Base-by-base conservation (phyloP, 2,329 filamentous ascomycete species). In the Conoideocrella luteorostrata region DNA sequence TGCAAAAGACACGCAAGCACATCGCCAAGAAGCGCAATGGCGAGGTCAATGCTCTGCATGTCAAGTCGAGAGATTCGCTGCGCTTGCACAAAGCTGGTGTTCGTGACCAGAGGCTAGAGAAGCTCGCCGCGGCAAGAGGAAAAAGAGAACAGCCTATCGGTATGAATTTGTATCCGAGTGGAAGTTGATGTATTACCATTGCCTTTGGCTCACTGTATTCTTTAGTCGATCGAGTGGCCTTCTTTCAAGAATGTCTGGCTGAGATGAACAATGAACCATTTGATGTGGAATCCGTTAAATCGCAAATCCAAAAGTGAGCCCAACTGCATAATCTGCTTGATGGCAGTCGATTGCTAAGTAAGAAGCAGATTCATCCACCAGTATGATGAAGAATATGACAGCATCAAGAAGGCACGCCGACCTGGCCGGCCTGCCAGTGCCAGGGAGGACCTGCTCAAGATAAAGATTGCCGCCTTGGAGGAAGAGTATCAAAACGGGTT, bases 401-500 rank as follows among this genome's bases (percentile, higher is more conserved):
- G 71, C 29, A 54, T 86, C 39, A 86, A 86, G 60, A 81, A 81
- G 54, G 70, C 80, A 22, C 80, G 88, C 9, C 80, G 91, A 35
- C 73, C 88, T 20, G 91, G 91, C 13, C 77, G 91, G 41, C 89
- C 91, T 7, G 74, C 88, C 15, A 86, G 75, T 57, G 80, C 81
- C 18, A 82, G 79, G 47, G 88, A 96, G 62, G 86, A 90, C 52
- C 68, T 87, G 17, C 69, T 97, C 30, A 82, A 80, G 61, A 74
- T 87, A 56, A 84, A 81, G 51, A 82, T 86, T 43, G 74, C 77
- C 12, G 69, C 68, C 2, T 84, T 96, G 50, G 74, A 84, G 57
- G 84, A 84, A 53, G 93, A 98, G 68, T 87, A 86, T 52, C 77
- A 83, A 50, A 80, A 81, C 42, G 93, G 93, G 0, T 94, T 95